A percentile compares a stretch with the other conserved stretches of the same genome.
These are phyloP conservation scores for Plicaturopsis crispa DNA, from an alignment of 768 basidiomycete genomes.

Conservation along the genomic window DNA sequence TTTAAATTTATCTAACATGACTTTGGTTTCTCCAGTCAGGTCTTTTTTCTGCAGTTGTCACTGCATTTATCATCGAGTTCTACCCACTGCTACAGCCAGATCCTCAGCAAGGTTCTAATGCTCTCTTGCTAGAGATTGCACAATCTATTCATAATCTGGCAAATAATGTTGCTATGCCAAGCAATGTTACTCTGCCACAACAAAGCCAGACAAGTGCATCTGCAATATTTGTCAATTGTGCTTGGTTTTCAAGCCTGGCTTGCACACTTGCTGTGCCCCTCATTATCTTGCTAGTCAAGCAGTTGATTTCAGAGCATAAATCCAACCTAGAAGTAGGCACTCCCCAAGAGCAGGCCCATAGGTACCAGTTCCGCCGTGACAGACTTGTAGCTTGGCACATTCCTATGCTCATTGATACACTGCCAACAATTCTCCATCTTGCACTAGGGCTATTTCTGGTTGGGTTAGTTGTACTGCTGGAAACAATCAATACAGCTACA, in stretches of 20 bases:
- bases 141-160: constrained; percentile 2
- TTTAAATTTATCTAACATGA: too few species aligned
- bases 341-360: constrained; percentile 9
- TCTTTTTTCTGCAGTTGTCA: constrained; percentile 16
- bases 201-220: constrained; percentile 2
- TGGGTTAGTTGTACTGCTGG: constrained; percentile 14
- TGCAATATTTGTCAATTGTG: constrained; percentile 8
- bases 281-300: constrained; percentile 12
- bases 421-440: constrained; percentile 14
- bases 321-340: constrained; percentile 8
- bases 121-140: constrained; percentile 6
- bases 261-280: constrained; percentile 12
- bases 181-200: neutral
- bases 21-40: constrained; percentile 12
- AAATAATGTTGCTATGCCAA: neutral
- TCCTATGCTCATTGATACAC: constrained; percentile 9
- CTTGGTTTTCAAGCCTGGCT: constrained; percentile 12
- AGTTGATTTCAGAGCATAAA: constrained; percentile 10
- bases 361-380: constrained; percentile 11
- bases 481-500: constrained; percentile 9
- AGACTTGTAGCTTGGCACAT: constrained; percentile 13
- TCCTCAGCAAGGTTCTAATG: constrained; percentile 5
- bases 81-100: constrained; percentile 10
- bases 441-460: constrained; percentile 16
- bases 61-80: constrained; percentile 15